These are phyloP conservation scores for Penicillium lagena DNA, from an alignment of 495 filamentous ascomycete species.

Conservation along the genomic window DNA sequence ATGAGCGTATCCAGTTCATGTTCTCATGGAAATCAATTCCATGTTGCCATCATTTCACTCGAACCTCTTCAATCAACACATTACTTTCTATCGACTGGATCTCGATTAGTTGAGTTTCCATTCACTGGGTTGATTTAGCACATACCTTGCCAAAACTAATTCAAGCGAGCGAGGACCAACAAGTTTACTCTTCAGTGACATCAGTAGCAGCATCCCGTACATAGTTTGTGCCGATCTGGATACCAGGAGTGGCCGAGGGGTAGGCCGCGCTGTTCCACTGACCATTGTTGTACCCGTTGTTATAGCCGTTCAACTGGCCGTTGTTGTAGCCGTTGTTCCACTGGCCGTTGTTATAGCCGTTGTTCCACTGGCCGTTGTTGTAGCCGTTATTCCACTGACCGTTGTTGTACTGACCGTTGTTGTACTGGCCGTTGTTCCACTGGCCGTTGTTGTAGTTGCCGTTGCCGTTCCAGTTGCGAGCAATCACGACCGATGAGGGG, in stretches of 20 bases:
- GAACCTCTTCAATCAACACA: too few species aligned
- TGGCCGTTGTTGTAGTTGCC: slow-evolving; percentile 6
- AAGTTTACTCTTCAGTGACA: slow-evolving; percentile 6
- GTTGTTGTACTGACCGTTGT: slow-evolving; percentile 7
- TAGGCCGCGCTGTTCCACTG: background rate
- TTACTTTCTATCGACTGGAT: too few species aligned
- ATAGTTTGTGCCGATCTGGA: slow-evolving; percentile 2
- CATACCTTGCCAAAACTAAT: background rate
- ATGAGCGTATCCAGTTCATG: slow-evolving; percentile 24
- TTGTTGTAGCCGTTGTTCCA: slow-evolving; percentile 1
- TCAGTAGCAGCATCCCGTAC: background rate
- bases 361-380: background rate
- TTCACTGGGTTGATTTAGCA: too few species aligned
- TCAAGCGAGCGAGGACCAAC: background rate
- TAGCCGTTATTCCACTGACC: slow-evolving; percentile 8
- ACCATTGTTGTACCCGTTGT: background rate
- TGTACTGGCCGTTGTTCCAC: slow-evolving; percentile 5
- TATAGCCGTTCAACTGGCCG: background rate
- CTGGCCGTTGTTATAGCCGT: background rate
- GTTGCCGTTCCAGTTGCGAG: slow-evolving; percentile 1
- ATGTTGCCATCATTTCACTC: too few species aligned
- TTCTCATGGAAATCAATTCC: slow-evolving; percentile 12
- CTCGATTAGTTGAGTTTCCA: too few species aligned
- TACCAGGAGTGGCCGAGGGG: slow-evolving; percentile 4
- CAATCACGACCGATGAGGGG: too few species aligned